Evolutionary conservation across 768 basidiomycete species (phyloP).

Genomic region (Hericium rajendrae): DNA sequence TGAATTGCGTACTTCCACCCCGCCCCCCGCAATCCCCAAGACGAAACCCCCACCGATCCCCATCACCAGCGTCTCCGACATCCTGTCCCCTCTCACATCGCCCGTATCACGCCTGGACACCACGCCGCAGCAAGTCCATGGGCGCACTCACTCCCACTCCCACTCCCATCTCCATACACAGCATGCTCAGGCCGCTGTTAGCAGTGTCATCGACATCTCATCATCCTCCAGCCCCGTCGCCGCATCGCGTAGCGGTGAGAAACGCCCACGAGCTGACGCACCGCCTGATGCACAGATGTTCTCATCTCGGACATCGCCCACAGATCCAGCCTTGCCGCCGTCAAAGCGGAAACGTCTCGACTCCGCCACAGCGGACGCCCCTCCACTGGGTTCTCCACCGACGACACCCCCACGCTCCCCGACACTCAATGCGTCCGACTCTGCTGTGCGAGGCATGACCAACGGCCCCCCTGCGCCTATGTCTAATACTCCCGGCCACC

Average conservation of each 20-base stretch:
- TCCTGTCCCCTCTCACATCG: neutral
- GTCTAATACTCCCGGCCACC: neutral
- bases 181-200: neutral
- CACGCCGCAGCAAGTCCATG: neutral
- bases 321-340: neutral
- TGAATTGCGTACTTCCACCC: neutral
- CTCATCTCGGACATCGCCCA: neutral
- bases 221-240: neutral
- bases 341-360: neutral
- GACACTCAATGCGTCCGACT: too few species aligned
- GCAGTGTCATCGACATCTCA: neutral
- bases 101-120: neutral
- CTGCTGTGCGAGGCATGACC: too few species aligned
- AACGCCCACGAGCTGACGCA: neutral
- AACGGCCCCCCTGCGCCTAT: too few species aligned
- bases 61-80: neutral
- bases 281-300: too few species aligned
- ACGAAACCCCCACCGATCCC: neutral
- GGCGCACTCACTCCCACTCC: neutral
- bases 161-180: neutral
- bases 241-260: neutral
- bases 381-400: too few species aligned
- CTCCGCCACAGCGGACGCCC: neutral
- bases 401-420: too few species aligned
- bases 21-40: neutral